These are phyloP conservation scores for Pseudogymnoascus sp. DNA, from an alignment of 2,329 filamentous ascomycete species.

Conservation along the genomic window DNA sequence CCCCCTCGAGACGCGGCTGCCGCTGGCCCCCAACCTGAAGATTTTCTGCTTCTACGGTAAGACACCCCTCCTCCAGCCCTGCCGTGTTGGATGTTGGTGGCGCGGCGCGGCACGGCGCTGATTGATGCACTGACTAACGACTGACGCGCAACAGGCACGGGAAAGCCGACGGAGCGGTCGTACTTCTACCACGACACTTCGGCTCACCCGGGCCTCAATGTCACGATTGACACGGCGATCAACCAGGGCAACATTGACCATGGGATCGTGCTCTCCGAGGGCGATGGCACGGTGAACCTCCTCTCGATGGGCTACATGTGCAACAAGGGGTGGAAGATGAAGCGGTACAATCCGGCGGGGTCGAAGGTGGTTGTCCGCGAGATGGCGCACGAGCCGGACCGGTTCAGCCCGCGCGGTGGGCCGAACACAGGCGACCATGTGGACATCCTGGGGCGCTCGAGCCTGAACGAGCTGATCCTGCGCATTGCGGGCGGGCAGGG, in stretches of 20 bases:
- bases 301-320: constrained; percentile 95
- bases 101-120: not conserved
- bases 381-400: constrained; percentile 93
- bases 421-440: constrained; percentile 80
- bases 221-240: constrained; percentile 61
- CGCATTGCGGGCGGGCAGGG: constrained; percentile 80
- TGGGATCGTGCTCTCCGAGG: constrained; percentile 91
- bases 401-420: constrained; percentile 73
- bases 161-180: constrained; percentile 83
- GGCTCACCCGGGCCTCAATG: constrained; percentile 61
- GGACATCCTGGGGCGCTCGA: constrained; percentile 84
- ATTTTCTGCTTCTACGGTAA: constrained; percentile 91
- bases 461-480: constrained; percentile 83
- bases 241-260: constrained; percentile 61
- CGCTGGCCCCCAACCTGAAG: constrained; percentile 79
- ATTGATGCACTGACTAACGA: not conserved
- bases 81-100: constrained; percentile 1
- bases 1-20: constrained; percentile 79
- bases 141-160: constrained; percentile 45
- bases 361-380: constrained; percentile 78
- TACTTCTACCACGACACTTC: constrained; percentile 75
- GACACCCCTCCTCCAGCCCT: not conserved
- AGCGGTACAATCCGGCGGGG: constrained; percentile 83
- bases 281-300: constrained; percentile 92
- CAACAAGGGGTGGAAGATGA: constrained; percentile 85